Evolutionary conservation across 2,329 filamentous ascomycete genomes (phyloP).

Genomic region (Alternaria consortialis): DNA sequence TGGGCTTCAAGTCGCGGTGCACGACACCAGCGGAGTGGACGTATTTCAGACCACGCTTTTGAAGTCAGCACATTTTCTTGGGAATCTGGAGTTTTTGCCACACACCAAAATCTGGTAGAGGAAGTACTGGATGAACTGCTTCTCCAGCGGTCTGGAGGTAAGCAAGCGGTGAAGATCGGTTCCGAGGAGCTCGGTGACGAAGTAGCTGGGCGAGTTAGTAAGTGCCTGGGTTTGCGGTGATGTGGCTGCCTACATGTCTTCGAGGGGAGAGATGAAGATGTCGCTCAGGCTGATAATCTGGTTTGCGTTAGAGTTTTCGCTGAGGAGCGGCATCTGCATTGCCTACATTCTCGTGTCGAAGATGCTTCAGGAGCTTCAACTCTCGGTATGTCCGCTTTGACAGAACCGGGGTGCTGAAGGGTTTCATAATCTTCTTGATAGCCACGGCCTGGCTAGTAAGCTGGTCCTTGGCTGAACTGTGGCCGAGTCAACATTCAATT

Average conservation of each 20-base stretch:
- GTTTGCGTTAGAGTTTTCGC: constrained; percentile 26
- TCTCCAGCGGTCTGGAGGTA: constrained; percentile 94
- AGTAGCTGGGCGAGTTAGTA: constrained; percentile 72
- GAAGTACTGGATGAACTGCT: constrained; percentile 99
- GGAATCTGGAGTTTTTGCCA: constrained; percentile 65
- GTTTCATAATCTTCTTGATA: constrained; percentile 99
- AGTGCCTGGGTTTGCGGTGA: not conserved
- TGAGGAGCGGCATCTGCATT: constrained; percentile 1
- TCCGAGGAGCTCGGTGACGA: constrained; percentile 95
- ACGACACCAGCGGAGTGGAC: constrained; percentile 98
- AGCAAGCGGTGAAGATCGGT: constrained; percentile 96
- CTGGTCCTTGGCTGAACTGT: constrained; percentile 94
- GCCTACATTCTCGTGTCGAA: constrained; percentile 92
- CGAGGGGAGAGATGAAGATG: constrained; percentile 98
- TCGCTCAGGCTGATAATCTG: constrained; percentile 96
- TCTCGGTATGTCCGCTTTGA: constrained; percentile 98
- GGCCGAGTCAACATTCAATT: constrained; percentile 23
- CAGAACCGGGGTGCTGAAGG: constrained; percentile 97
- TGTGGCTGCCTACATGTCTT: constrained; percentile 81
- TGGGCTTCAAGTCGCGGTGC: constrained; percentile 96
- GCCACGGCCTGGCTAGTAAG: constrained; percentile 96
- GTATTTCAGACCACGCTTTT: constrained; percentile 94
- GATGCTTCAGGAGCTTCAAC: constrained; percentile 94
- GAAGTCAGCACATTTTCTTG: constrained; percentile 41
- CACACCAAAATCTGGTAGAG: constrained; percentile 97